Evolutionary conservation across 176 grass and related monocot genomes (phyloP).

Genomic region (Musa beccarii): DNA sequence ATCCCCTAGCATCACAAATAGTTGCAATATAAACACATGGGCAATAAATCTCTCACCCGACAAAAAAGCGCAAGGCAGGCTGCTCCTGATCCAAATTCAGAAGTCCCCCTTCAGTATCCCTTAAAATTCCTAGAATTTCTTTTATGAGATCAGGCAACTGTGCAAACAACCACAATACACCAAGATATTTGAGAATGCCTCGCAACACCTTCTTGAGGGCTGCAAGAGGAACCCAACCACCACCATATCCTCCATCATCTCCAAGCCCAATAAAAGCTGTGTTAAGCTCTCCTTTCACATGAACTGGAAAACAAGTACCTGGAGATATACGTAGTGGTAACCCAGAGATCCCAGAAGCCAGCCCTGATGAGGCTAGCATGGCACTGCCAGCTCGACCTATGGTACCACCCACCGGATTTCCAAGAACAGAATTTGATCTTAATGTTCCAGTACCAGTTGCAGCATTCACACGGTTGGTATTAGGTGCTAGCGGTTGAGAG

Average conservation of each 20-base stretch:
- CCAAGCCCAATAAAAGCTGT: conserved; percentile 98
- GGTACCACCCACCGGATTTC: conserved; percentile 56
- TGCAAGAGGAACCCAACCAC: conserved; percentile 97
- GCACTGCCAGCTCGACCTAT: conserved; percentile 70
- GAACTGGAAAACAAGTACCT: conserved; percentile 67
- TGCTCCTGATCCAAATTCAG: conserved; percentile 99
- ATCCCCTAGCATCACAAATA: background rate
- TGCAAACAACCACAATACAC: conserved; percentile 97
- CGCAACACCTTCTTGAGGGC: conserved; percentile 94
- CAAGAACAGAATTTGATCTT: conserved; percentile 61
- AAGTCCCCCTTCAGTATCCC: conserved; percentile 91
- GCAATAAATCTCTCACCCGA: conserved; percentile 50
- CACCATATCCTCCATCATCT: conserved; percentile 98
- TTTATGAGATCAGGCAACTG: conserved; percentile 97
- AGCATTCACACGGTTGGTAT: conserved; percentile 43
- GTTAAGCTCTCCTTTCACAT: conserved; percentile 96
- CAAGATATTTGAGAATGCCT: conserved; percentile 98
- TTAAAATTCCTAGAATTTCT: conserved; percentile 95
- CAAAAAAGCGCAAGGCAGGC: conserved; percentile 90
- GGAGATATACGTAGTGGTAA: conserved; percentile 62
- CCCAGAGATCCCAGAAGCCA: conserved; percentile 65
- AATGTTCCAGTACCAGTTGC: conserved; percentile 35
- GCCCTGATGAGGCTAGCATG: conserved; percentile 64
- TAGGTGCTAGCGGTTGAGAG: conserved; percentile 35
- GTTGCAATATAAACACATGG: background rate